Base-by-base conservation (phyloP, 495 filamentous ascomycete genomes). In the Delitschia confertaspora region DNA sequence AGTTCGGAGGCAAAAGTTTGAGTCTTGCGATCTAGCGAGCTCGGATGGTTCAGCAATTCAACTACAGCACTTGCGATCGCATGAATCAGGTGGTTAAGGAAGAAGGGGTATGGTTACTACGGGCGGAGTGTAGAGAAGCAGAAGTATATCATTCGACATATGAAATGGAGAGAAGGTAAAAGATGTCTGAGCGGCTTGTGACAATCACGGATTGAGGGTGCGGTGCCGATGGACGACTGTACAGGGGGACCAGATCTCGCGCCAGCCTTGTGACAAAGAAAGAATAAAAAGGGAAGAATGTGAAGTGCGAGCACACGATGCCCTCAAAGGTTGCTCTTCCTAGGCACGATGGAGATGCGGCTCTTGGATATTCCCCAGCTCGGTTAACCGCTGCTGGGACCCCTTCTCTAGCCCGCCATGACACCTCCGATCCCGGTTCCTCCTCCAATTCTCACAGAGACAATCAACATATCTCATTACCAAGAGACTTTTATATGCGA, bases 101-200 rank as follows among this genome's bases (percentile, higher is more conserved):
- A 14, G 21, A 11, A 13, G 22, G 36, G 18, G 14, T 22, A 14
- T 24, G 36, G 36, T 10, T 14, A 24, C 25, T 23, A 13, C 22
- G 22, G 18, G n/a, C n/a, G n/a, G n/a, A n/a, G n/a, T n/a, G n/a
- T n/a, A 24, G 36, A 26, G 29, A 24, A 17, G 36, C 25, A 17
- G 2, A 17, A 39, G 9, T 3, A 25, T 21, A 25, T 21, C n/a
- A 39, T 26, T 22, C 36, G 36, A 39, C 36, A 39, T 39, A 39
- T 21, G 36, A 39, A 39, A 26, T 24, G 18, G 36, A 18, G 18
- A 23, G 20, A 8, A 38, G 35, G n/a, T n/a, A n/a, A n/a, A n/a
- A n/a, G n/a, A n/a, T n/a, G n/a, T n/a, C n/a, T n/a, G n/a, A n/a
- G n/a, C n/a, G n/a, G n/a, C n/a, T n/a, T n/a, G n/a, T n/a, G n/a